Percentiles rank a stretch among this genome's conserved stretches.
Evolutionary conservation across 75 land plant species (phyloP).

Genomic region (Picea sitchensis): DNA sequence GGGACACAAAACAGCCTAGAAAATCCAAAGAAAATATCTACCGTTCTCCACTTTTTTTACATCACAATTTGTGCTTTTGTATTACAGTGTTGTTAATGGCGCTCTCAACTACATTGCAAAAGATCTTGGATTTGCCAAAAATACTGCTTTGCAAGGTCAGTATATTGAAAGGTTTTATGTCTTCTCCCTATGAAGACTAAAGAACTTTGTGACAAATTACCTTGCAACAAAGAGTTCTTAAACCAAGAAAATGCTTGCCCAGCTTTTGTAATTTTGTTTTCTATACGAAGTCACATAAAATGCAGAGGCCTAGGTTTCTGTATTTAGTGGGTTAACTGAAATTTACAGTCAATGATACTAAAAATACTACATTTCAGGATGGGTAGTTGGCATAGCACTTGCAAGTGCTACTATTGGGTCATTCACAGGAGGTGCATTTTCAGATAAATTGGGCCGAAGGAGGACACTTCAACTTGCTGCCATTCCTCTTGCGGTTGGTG

Average conservation of each 20-base stretch:
- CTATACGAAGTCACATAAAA: too few species aligned
- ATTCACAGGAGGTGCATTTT: slow-evolving; percentile 89
- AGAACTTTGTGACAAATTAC: too few species aligned
- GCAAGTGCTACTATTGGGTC: slow-evolving; percentile 96
- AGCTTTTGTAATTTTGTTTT: too few species aligned
- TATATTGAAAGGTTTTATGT: background rate
- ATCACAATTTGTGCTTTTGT: background rate
- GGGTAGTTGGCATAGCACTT: slow-evolving; percentile 90
- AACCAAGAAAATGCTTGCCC: too few species aligned
- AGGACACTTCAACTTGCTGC: slow-evolving; percentile 88
- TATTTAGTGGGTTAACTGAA: background rate
- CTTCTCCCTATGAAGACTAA: too few species aligned
- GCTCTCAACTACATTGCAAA: slow-evolving; percentile 83
- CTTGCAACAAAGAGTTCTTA: too few species aligned
- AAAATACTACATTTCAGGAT: slow-evolving; percentile 37
- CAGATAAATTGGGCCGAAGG: slow-evolving; percentile 91
- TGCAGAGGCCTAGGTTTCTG: too few species aligned
- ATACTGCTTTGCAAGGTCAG: slow-evolving; percentile 76
- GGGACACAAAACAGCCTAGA: too few species aligned
- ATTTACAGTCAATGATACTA: background rate
- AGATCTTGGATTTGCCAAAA: slow-evolving; percentile 70
- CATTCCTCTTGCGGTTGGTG: slow-evolving; percentile 81
- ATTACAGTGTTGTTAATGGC: slow-evolving; percentile 89
- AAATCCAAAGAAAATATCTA: too few species aligned
- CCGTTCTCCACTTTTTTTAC: too few species aligned